Conservation (phyloP, 768 basidiomycete genomes). For the Termitomyces sp. region DNA sequence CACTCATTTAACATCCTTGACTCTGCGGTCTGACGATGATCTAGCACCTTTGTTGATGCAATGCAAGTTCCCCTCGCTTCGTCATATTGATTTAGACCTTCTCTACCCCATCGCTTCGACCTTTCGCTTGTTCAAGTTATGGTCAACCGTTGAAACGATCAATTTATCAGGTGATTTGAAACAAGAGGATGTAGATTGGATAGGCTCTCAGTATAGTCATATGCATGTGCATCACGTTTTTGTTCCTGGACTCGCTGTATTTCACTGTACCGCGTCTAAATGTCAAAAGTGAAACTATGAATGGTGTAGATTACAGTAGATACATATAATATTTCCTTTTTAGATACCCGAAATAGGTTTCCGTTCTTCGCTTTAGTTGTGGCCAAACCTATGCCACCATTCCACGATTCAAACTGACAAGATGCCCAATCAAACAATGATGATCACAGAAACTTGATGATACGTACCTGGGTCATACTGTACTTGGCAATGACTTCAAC, state of each 20-base stretch:
- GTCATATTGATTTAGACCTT: neutral
- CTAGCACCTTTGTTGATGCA: neutral
- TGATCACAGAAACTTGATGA: neutral
- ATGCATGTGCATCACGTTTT: neutral
- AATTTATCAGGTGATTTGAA: neutral
- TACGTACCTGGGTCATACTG: neutral
- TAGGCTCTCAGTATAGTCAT: neutral
- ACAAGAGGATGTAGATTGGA: neutral
- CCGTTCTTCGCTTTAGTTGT: neutral
- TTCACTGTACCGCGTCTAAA: neutral
- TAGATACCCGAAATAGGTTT: too few species aligned
- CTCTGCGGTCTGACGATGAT: neutral
- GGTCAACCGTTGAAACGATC: neutral
- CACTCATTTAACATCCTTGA: neutral
- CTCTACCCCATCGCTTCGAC: neutral
- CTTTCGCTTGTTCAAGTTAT: neutral
- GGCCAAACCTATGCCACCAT: neutral
- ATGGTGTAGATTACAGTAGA: neutral
- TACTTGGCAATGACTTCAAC: neutral
- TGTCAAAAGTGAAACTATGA: neutral
- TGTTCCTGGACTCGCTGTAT: neutral
- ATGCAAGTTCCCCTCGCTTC: constrained; percentile 4
- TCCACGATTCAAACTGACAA: constrained; percentile 8
- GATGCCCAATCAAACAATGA: neutral
- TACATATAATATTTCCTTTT: neutral